Conservation (phyloP, 2,329 filamentous ascomycete genomes). For the Ceratocystis huliohia region DNA sequence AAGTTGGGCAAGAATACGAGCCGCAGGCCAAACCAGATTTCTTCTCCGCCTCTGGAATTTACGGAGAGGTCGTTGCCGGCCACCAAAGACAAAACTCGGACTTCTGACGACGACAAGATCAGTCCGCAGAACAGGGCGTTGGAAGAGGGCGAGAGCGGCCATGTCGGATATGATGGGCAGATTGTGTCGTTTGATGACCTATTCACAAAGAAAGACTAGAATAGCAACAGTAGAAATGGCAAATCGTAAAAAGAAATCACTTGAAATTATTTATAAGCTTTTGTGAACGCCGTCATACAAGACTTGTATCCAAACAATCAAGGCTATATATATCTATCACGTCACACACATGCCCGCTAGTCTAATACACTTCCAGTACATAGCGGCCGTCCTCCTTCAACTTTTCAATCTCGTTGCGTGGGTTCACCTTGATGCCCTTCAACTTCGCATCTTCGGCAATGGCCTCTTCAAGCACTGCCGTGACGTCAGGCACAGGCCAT, state of each 20-base stretch:
- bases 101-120: conserved; percentile 29
- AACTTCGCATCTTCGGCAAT: conserved; percentile 62
- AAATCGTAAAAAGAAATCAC: neutral
- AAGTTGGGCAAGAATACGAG: neutral
- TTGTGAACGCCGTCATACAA: neutral
- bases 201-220: neutral
- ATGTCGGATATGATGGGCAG: conserved; percentile 26
- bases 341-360: neutral
- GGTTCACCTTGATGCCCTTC: conserved; percentile 67
- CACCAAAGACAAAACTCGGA: neutral
- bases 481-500: conserved; percentile 97
- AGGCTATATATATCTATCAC: neutral
- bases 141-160: conserved; percentile 22
- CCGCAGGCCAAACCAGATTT: neutral
- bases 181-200: conserved; percentile 32
- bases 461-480: conserved; percentile 83
- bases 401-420: conserved; percentile 85
- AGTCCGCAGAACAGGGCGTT: conserved; percentile 12
- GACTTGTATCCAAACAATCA: neutral
- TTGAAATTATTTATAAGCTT: neutral
- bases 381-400: conserved; percentile 91
- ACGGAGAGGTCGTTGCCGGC: too few species aligned
- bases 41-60: too few species aligned
- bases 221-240: neutral
- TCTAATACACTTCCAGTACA: conserved; percentile 89